phyloP scores from a whole-genome alignment of 768 basidiomycete genomes.

The Lentinula raphanica region DNA sequence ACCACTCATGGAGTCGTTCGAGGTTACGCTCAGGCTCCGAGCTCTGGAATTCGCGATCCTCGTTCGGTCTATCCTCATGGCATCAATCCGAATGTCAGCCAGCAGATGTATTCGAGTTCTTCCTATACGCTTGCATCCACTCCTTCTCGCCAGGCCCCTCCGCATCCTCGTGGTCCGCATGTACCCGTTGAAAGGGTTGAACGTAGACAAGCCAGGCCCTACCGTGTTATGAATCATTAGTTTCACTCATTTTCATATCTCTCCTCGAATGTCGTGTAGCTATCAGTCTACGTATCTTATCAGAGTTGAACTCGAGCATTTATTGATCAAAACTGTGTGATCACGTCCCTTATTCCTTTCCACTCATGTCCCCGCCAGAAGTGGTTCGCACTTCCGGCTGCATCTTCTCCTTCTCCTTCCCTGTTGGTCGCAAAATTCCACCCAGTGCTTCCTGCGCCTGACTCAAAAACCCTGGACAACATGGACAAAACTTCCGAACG shows the following conservation, averaged over 20 bases:
- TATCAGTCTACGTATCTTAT: too few species aligned
- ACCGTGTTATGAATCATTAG: not conserved
- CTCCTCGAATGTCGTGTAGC: too few species aligned
- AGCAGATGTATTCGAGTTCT: not conserved
- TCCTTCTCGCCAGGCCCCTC: not conserved
- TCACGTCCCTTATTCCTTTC: constrained; percentile 16
- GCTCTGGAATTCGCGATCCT: not conserved
- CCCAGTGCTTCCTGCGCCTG: constrained; percentile 13
- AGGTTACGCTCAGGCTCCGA: not conserved
- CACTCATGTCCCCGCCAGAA: constrained; percentile 18
- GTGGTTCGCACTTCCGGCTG: constrained; percentile 16
- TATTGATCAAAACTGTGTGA: not conserved
- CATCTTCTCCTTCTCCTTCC: constrained; percentile 11
- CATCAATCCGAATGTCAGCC: not conserved
- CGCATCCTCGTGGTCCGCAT: not conserved
- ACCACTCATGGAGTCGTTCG: not conserved
- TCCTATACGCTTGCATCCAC: not conserved
- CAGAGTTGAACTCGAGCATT: too few species aligned
- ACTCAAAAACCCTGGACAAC: constrained; percentile 8
- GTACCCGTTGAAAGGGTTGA: not conserved
- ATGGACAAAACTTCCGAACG: not conserved
- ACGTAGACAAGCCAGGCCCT: not conserved
- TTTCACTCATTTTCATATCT: not conserved
- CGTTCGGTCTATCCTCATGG: not conserved
- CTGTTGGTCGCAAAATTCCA: constrained; percentile 8